Conservation (phyloP, 2,329 filamentous ascomycete genomes). For the Sarocladium oryzae region DNA sequence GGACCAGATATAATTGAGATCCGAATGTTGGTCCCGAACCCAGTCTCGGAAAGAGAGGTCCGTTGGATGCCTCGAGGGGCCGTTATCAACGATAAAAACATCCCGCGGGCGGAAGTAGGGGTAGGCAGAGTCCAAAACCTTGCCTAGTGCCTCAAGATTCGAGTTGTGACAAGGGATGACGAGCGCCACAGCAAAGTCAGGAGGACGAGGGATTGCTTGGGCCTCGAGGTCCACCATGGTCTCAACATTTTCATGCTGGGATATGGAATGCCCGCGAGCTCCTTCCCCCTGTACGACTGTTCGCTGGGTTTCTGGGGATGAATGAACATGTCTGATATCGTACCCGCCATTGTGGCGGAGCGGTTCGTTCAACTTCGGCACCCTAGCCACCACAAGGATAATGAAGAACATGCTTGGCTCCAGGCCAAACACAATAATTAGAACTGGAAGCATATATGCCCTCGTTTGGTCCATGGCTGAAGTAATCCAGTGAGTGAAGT, state of each 20-base stretch:
- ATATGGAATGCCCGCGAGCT: too few relatives aligned
- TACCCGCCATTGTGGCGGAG: not conserved
- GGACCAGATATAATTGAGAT: not conserved
- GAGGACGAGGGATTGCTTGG: too few relatives aligned
- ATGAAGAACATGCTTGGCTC: constrained; percentile 1
- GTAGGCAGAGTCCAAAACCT: not conserved
- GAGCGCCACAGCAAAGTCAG: not conserved
- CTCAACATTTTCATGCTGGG: too few relatives aligned
- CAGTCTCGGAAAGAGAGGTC: not conserved
- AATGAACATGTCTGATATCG: too few relatives aligned
- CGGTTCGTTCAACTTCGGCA: not conserved
- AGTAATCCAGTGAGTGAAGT: not conserved
- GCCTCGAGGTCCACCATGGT: too few relatives aligned
- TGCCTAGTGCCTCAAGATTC: not conserved
- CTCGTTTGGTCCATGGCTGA: not conserved
- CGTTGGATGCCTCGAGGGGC: not conserved
- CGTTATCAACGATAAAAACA: not conserved
- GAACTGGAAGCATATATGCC: not conserved
- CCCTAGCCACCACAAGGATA: not conserved
- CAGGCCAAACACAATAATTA: not conserved
- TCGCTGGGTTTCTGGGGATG: too few relatives aligned
- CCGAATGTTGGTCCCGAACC: not conserved
- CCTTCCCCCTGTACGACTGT: too few relatives aligned
- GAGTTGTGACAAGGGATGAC: not conserved
- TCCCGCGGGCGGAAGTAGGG: not conserved